Base-by-base conservation (phyloP, 768 basidiomycete species). In the Infundibulicybe gibba region DNA sequence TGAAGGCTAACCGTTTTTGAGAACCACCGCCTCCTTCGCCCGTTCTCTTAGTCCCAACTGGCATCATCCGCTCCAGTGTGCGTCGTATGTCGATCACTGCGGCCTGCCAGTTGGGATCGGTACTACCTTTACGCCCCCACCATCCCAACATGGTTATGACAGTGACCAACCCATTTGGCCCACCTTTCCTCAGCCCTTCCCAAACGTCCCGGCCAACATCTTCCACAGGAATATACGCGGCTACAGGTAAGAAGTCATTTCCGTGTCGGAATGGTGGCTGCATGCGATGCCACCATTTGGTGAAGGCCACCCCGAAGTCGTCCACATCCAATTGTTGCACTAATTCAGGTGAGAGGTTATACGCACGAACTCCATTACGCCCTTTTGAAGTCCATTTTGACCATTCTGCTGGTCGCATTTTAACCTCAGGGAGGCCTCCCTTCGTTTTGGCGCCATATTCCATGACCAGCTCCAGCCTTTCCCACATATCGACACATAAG, bases 391-490 rank as follows among this genome's bases (percentile, higher is more conserved):
- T 46, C 54, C 54, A 56, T 19, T 44, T 40, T 5, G 40, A 40
- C 54, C 54, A 56, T 21, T 56, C 54, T 16, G 50, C 35, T 4
- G 54, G 51, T 12, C 40, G 43, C 1, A 35, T 14, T 15, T 34
- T 41, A 17, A 15, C 10, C 15, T 10, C 15, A 34, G 33, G 10
- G 11, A 34, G 33, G 33, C 10, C 45, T 9, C n/a, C n/a, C n/a
- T n/a, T n/a, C n/a, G n/a, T n/a, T n/a, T n/a, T n/a, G n/a, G n/a
- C n/a, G n/a, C n/a, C 31, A 20, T 40, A 41, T 17, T 32, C 41
- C 32, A 50, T n/a, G 16, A 19, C 38, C 11, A 21, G 43, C 43
- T 54, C 49, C 12, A 54, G 42, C 12, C 3, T 20, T 3, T 6
- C 10, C 52, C 52, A 54, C 5, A 40, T 46, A 6, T 37, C 17